These are phyloP conservation scores for Apiospora pterosperma DNA, from an alignment of 2,329 filamentous ascomycete species.

Conservation along the genomic window DNA sequence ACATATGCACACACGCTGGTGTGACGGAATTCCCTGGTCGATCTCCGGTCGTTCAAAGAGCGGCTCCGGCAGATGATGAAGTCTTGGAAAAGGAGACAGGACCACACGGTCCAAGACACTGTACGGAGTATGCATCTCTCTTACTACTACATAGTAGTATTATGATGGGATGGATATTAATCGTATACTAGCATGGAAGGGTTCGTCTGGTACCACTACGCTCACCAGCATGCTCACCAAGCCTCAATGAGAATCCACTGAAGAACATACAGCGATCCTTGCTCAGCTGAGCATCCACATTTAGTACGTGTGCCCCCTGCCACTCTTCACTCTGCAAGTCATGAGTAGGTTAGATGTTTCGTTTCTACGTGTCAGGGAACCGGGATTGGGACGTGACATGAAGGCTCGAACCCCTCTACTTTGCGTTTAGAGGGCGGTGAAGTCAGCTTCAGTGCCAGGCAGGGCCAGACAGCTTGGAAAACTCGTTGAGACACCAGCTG, in stretches of 20 bases:
- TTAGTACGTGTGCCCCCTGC: too few relatives aligned
- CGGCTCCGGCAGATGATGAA: not conserved
- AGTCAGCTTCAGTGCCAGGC: not conserved
- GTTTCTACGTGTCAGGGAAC: not conserved
- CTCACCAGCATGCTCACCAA: not conserved
- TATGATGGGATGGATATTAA: not conserved
- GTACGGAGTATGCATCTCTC: not conserved
- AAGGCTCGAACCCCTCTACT: not conserved
- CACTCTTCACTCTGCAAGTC: not conserved
- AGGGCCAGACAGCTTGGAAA: not conserved
- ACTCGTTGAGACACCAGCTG: not conserved
- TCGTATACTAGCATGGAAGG: too few relatives aligned
- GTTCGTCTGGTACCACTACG: too few relatives aligned
- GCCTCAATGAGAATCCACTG: not conserved
- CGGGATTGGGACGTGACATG: not conserved
- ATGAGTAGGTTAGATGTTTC: not conserved
- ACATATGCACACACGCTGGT: not conserved
- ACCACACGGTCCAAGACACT: not conserved
- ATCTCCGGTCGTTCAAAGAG: not conserved
- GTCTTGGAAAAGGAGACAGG: not conserved
- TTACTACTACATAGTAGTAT: too few relatives aligned
- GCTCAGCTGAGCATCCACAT: conserved; percentile 2
- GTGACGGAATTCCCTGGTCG: not conserved
- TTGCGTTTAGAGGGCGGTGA: not conserved
- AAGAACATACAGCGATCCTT: not conserved